Base-by-base conservation (phyloP, 2,329 filamentous ascomycete genomes). In the Cladosporium velox region DNA sequence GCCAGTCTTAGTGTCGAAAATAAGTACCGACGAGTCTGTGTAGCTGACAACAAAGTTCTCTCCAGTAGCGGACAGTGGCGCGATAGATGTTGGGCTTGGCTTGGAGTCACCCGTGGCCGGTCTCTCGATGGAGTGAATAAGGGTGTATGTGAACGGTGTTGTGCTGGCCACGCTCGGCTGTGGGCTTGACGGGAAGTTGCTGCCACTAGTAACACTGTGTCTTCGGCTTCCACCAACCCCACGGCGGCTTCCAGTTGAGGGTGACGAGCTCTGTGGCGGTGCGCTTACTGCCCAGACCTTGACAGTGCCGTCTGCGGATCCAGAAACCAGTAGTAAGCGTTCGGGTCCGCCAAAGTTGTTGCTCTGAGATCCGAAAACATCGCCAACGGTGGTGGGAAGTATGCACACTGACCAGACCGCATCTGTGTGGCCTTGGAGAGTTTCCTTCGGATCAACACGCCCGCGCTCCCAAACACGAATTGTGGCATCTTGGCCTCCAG, bases 351-450 rank as follows among this genome's bases (percentile, higher is more conserved):
- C 94, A 73, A 91, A 91, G 52, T 88, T 86, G 74, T 84, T 90
- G 67, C 86, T 74, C 59, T 73, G 71, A 59, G 84, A 80, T 18
- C 93, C 93, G 74, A 97, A 96, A 1, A 97, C 85, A 32, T 90
- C 84, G 2, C 90, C 91, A 21, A 92, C 85, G 0, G 91, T 94
- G 3, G 91, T 88, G 3, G 95, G 95, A 2, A 99, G 85, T 15
- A 98, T 92, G 74, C 93, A 97, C 2, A 99, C 86, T 2, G 93
- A 90, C 95, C 95, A 99, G 4, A 99, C 92, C 4, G 93, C 92
- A 82, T 99, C 95, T 0, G 91, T 96, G 75, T 98, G 95, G 0
- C 93, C 94, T 71, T 97, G 92, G 4, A 99, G 83, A 0, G 93
- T 97, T 2, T 93, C 93, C 79, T 98, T 98, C 8, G 95, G 93